Evolutionary conservation across 805 yeast species (phyloP).

Genomic region (Wickerhamomyces chaumierensis): DNA sequence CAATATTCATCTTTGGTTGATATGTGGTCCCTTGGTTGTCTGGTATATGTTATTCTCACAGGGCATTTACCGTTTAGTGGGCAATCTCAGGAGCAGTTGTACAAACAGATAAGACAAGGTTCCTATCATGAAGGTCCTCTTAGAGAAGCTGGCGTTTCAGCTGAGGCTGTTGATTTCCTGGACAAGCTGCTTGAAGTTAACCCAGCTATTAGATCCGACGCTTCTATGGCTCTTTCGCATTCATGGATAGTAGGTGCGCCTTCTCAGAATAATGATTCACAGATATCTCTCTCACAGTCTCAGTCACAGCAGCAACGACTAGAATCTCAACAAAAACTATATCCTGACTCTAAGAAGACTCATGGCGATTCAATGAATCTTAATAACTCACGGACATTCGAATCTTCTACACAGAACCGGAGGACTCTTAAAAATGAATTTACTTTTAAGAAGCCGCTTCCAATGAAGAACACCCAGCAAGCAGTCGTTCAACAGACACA

Average conservation of each 20-base stretch:
- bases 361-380: no score
- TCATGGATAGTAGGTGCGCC: slow-evolving; percentile 52
- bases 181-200: slow-evolving; percentile 63
- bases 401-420: no score
- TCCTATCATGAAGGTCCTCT: slow-evolving; percentile 72
- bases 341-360: no score
- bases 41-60: slow-evolving; percentile 83
- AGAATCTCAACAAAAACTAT: slow-evolving; percentile 22
- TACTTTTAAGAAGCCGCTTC: not conserved
- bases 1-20: slow-evolving; percentile 81
- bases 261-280: slow-evolving; percentile 16
- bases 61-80: slow-evolving; percentile 95
- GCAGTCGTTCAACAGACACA: no score
- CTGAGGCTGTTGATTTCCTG: slow-evolving; percentile 63
- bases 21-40: slow-evolving; percentile 96
- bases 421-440: no score
- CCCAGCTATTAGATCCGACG: slow-evolving; percentile 62
- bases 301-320: slow-evolving; percentile 51
- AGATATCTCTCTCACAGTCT: slow-evolving; percentile 57
- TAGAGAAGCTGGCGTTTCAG: slow-evolving; percentile 51
- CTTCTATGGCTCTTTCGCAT: slow-evolving; percentile 64
- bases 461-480: not conserved
- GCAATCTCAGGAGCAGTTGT: slow-evolving; percentile 75
- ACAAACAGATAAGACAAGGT: slow-evolving; percentile 65
- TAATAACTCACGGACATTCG: no score